Evolutionary conservation across 148 eudicot species (phyloP).

Genomic region (Mesembryanthemum crystallinum): DNA sequence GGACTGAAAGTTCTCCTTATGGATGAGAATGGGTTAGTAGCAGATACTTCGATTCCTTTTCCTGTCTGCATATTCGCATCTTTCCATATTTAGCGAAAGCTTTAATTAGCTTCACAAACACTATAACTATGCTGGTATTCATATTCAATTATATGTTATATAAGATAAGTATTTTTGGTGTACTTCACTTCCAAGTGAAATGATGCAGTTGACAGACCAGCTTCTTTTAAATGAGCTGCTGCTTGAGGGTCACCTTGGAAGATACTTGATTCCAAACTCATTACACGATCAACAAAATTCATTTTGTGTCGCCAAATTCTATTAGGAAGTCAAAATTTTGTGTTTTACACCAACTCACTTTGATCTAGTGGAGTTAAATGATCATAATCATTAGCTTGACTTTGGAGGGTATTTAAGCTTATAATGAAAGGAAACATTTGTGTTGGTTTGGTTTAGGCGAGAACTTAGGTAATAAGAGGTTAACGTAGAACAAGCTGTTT

Average conservation of each 20-base stretch:
- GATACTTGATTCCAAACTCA: neutral
- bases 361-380: neutral
- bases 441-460: neutral
- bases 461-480: neutral
- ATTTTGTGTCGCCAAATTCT: neutral
- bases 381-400: neutral
- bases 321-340: neutral
- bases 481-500: neutral
- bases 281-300: neutral
- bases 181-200: neutral
- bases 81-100: neutral
- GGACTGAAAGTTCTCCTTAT: constrained; percentile 84
- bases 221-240: neutral
- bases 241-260: neutral
- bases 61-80: neutral
- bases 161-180: neutral
- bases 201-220: neutral
- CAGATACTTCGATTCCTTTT: neutral
- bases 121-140: neutral
- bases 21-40: constrained; percentile 86
- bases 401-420: neutral
- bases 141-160: neutral
- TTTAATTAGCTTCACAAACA: neutral
- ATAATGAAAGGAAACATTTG: neutral
- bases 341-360: neutral